Base-by-base conservation (phyloP, 2,329 filamentous ascomycete genomes). In the Graphiopsis chlorocephala region DNA sequence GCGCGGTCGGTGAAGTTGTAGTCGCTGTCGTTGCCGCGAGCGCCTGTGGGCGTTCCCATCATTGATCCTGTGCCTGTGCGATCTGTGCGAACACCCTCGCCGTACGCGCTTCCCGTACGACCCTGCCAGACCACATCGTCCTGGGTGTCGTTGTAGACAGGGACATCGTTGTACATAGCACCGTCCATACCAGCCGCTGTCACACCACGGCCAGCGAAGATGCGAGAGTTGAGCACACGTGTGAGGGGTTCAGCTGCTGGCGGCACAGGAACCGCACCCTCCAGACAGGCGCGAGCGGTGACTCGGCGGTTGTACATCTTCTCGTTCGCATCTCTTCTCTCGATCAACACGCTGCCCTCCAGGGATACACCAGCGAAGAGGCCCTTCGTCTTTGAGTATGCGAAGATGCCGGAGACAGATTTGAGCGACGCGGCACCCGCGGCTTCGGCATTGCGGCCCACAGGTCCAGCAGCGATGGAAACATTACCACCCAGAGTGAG, bases 361-460 rank as follows among this genome's bases (percentile, higher is more conserved):
- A 99, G 82, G 71, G 91, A 96, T 56, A 99, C 93, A 75, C 95
- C 95, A 5, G 95, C 95, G 72, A 99, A 99, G 33, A 99, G 82
- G 23, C 95, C 95, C 82, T 97, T 98, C 14, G 95, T 99, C 81
- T 97, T 98, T 77, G 90, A 95, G 83, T 99, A 99, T 73, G 91
- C 92, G 82, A 99, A 99, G 58, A 99, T 89, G 61, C 92, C 95
- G 0, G 93, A 91, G 10, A 98, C 90, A 68, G 92, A 89, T 81
- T 88, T 94, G 68, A 96, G 84, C 71, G 92, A 97, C 8, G 95
- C 95, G 15, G 93, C 94, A 68, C 95, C 95, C 38, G 95, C 94
- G 14, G 95, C 95, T 79, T 99, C 95, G 53, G 94, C 95, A 78
- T 97, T 98, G 72, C 95, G 87, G 63, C 95, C 95, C 28, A 99